These are phyloP conservation scores for Meyerozyma elateridarum DNA, from an alignment of 1,139 yeast genomes.

Conservation along the genomic window DNA sequence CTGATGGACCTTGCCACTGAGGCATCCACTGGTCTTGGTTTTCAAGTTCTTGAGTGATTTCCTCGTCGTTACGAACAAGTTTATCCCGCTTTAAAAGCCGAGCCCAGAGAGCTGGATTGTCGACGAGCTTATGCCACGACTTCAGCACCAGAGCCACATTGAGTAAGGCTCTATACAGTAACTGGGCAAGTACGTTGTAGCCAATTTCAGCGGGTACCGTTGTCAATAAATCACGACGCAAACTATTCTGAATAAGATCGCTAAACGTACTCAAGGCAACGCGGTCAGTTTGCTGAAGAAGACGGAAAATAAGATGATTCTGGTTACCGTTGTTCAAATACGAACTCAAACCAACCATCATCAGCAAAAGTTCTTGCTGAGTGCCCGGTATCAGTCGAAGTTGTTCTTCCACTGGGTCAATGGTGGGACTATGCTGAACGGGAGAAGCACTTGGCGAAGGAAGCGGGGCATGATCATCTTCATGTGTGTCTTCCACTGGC, in stretches of 20 bases:
- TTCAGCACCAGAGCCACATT: constrained; percentile 62
- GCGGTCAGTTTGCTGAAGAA: constrained; percentile 64
- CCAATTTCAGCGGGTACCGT: constrained; percentile 77
- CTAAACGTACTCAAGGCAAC: constrained; percentile 65
- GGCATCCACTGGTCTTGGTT: constrained; percentile 23
- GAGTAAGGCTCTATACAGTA: constrained; percentile 63
- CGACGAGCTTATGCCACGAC: constrained; percentile 64
- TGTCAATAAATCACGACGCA: constrained; percentile 69
- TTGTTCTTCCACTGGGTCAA: constrained; percentile 21
- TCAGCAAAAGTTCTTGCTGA: constrained; percentile 36
- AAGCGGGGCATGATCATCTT: constrained; percentile 38
- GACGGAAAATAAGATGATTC: constrained; percentile 50
- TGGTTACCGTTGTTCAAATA: constrained; percentile 35
- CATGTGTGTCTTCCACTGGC: constrained; percentile 36
- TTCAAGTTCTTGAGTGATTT: constrained; percentile 31
- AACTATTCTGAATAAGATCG: constrained; percentile 51
- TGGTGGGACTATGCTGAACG: constrained; percentile 12
- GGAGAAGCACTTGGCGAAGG: constrained; percentile 68
- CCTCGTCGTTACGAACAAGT: constrained; percentile 37
- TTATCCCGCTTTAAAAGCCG: constrained; percentile 50
- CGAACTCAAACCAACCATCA: constrained; percentile 32
- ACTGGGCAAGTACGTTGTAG: constrained; percentile 56
- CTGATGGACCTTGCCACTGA: constrained; percentile 24
- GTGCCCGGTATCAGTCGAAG: constrained; percentile 31
- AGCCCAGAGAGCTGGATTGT: constrained; percentile 59